phyloP scores from a whole-genome alignment of 331 rosid species.

The Malus hybrid region DNA sequence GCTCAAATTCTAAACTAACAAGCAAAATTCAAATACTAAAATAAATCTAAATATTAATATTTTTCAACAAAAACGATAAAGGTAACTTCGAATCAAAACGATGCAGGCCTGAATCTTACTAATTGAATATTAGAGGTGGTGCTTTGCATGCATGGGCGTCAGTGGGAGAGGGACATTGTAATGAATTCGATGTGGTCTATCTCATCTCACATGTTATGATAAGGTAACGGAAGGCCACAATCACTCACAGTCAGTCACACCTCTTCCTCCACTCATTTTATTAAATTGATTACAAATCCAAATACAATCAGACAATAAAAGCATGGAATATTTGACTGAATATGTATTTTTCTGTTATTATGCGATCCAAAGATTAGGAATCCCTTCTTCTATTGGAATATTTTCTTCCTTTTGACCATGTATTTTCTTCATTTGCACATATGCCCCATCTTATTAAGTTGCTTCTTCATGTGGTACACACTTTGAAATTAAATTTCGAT shows the following conservation, averaged over 20 bases:
- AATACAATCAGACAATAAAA: slow-evolving; percentile 14
- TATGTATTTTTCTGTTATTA: background rate
- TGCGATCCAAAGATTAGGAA: slow-evolving; percentile 2
- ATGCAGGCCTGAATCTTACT: too few relatives aligned
- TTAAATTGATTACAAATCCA: slow-evolving; percentile 9
- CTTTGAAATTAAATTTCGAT: background rate
- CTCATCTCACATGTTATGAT: background rate
- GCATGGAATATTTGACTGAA: slow-evolving; percentile 27
- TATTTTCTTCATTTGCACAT: background rate
- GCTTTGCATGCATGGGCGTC: too few relatives aligned
- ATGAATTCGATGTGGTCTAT: background rate
- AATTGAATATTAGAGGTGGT: too few relatives aligned
- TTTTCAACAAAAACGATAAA: too few relatives aligned
- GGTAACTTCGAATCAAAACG: too few relatives aligned
- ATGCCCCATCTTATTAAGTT: background rate
- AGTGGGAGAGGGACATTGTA: background rate
- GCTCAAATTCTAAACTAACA: too few relatives aligned
- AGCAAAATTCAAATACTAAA: too few relatives aligned
- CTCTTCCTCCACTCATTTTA: background rate
- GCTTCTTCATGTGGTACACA: background rate
- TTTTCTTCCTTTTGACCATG: background rate
- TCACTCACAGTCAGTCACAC: background rate
- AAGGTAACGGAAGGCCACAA: background rate
- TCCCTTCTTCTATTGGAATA: background rate
- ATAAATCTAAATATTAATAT: too few relatives aligned